Conservation (phyloP, 208 protist species). For the Trichomonas gallinae region DNA sequence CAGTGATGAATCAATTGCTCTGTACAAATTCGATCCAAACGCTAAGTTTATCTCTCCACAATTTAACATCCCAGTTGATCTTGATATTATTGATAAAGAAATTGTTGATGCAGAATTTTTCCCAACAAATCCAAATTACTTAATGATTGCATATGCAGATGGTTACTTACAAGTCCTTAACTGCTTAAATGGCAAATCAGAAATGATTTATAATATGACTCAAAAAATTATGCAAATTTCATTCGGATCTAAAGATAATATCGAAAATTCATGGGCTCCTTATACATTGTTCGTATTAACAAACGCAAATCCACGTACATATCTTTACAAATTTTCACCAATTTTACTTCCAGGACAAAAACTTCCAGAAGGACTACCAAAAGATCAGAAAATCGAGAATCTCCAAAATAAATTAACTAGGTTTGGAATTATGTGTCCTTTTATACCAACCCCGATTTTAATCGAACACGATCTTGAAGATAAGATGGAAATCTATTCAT, state of each 20-base stretch:
- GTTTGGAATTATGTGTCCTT: background rate
- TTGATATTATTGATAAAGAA: background rate
- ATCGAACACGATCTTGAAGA: background rate
- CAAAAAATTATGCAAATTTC: background rate
- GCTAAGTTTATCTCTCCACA: background rate
- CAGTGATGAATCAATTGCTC: background rate
- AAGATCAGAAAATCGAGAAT: background rate
- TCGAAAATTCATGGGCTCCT: background rate
- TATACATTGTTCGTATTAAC: background rate
- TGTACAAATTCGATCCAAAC: background rate
- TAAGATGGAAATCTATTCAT: background rate
- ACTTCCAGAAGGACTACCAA: background rate
- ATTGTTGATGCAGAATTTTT: background rate
- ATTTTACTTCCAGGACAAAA: background rate
- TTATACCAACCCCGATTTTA: background rate
- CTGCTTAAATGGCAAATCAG: background rate
- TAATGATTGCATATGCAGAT: background rate
- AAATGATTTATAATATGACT: background rate
- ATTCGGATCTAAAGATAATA: background rate
- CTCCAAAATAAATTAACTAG: background rate
- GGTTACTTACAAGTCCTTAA: background rate
- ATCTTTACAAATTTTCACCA: background rate
- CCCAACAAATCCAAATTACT: background rate
- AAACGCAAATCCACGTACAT: background rate
- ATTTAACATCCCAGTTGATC: background rate